Evolutionary conservation across 176 grass and related monocot species (phyloP).

Genomic region (Dendrocalamus sinicus): DNA sequence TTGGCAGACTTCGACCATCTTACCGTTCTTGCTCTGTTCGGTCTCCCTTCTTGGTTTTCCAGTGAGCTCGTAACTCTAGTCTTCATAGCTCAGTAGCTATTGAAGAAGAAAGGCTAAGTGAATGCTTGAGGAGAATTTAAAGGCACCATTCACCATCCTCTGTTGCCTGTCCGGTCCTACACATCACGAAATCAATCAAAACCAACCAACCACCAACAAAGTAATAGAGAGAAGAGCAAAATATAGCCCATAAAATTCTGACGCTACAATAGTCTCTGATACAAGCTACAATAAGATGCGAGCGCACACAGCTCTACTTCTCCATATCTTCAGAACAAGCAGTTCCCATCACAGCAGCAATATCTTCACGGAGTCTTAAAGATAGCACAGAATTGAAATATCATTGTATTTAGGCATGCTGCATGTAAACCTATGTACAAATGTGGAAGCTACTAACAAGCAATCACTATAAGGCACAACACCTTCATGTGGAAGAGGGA

Average conservation of each 20-base stretch:
- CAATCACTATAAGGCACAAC: slow-evolving; percentile 32
- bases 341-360: slow-evolving; percentile 8
- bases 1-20: no score
- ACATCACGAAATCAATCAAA: background rate
- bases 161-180: no score
- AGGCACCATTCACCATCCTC: no score
- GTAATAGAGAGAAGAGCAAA: background rate
- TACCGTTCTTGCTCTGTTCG: no score
- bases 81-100: no score
- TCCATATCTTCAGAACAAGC: slow-evolving; percentile 21
- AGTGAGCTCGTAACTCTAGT: no score
- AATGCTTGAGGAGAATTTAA: no score
- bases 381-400: background rate
- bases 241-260: background rate
- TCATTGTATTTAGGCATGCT: slow-evolving; percentile 7
- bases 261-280: background rate
- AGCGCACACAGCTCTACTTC: background rate
- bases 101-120: no score
- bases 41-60: no score
- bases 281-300: slow-evolving; percentile 11
- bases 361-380: background rate
- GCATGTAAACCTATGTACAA: slow-evolving; percentile 47
- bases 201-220: background rate
- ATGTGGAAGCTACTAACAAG: slow-evolving; percentile 37
- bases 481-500: slow-evolving; percentile 25